Evolutionary conservation across 345 rosid species (phyloP).

Genomic region (Brassica carinata): DNA sequence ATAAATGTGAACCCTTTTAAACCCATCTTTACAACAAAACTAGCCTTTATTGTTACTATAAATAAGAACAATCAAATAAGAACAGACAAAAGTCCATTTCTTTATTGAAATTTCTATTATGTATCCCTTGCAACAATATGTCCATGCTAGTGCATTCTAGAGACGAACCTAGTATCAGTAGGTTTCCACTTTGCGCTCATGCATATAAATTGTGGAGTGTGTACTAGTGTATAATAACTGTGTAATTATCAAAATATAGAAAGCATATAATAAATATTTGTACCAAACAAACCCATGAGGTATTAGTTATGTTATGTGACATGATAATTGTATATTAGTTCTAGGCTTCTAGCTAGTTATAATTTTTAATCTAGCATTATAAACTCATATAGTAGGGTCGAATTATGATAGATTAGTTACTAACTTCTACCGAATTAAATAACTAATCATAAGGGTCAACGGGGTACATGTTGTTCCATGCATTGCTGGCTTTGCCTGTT

Average conservation of each 20-base stretch:
- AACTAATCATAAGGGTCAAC: constrained; percentile 39
- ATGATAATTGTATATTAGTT: constrained; percentile 1
- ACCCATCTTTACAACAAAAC: constrained; percentile 21
- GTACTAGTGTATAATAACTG: constrained; percentile 1
- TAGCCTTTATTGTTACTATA: constrained; percentile 24
- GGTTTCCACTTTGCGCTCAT: constrained; percentile 41
- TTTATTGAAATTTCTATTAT: not conserved
- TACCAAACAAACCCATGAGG: constrained; percentile 25
- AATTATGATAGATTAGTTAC: constrained; percentile 22
- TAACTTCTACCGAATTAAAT: constrained; percentile 16
- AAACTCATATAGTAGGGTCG: not conserved
- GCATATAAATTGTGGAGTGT: constrained; percentile 20
- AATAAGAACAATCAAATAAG: constrained; percentile 2
- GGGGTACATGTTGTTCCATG: constrained; percentile 36
- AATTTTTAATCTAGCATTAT: not conserved
- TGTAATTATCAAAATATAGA: not conserved
- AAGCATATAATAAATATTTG: not conserved
- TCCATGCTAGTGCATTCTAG: constrained; percentile 25
- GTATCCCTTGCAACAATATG: constrained; percentile 7
- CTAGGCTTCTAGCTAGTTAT: not conserved
- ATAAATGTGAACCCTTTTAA: constrained; percentile 19
- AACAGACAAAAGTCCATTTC: constrained; percentile 16
- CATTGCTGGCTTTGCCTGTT: constrained; percentile 44
- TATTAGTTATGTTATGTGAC: constrained; percentile 1
- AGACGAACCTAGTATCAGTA: constrained; percentile 29